Conservation (phyloP, 495 filamentous ascomycete genomes). For the Aspergillus heteromorphus region DNA sequence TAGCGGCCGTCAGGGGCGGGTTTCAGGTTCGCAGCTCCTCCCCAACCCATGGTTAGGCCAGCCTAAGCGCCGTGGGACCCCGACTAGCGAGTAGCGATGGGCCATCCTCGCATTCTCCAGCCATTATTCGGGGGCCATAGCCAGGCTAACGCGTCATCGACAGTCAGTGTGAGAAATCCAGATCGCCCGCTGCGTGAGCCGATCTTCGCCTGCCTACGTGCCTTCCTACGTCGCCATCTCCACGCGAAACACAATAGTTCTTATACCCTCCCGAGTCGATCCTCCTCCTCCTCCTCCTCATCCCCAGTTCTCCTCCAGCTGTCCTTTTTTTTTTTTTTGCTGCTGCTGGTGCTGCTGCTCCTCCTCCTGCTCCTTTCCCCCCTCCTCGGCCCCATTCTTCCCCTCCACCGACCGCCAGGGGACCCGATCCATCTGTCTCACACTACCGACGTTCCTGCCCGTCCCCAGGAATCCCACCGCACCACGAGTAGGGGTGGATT, state of each 20-base stretch:
- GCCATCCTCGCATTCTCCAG: background rate
- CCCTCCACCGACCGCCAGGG: background rate
- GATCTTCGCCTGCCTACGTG: slow-evolving; percentile 10
- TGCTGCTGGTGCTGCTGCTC: too few species aligned
- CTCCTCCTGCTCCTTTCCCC: slow-evolving; percentile 6
- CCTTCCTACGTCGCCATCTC: slow-evolving; percentile 6
- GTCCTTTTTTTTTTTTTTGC: too few species aligned
- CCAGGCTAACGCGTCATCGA: slow-evolving; percentile 13
- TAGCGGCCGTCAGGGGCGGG: background rate
- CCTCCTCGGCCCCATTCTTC: slow-evolving; percentile 3
- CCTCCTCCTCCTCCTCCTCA: slow-evolving; percentile 7
- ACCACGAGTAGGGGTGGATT: background rate
- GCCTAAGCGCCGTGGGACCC: too few species aligned
- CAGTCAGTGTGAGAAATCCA: background rate
- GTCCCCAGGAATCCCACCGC: background rate
- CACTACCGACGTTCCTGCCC: background rate
- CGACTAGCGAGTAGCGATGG: background rate
- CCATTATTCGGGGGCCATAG: background rate
- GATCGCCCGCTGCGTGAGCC: slow-evolving; percentile 14
- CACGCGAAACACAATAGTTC: background rate
- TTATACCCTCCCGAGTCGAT: background rate
- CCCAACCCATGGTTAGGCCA: background rate
- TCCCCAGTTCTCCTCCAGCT: too few species aligned
- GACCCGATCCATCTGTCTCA: background rate
- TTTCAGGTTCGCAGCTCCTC: background rate